Conservation (phyloP, 345 rosid species). For the Acer yangbiense region DNA sequence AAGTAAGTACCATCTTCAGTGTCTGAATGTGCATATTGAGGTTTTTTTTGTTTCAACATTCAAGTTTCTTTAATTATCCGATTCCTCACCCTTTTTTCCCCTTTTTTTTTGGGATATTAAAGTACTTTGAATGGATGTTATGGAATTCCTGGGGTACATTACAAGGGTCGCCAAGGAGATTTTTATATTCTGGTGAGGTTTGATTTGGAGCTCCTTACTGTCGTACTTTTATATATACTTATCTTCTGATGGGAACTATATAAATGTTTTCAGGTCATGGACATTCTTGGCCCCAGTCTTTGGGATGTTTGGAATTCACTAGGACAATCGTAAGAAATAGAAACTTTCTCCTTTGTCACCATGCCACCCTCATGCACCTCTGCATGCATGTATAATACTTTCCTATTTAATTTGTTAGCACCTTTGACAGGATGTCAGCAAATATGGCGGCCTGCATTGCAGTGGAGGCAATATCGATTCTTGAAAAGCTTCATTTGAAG, state of each 20-base stretch:
- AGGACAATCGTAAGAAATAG: constrained; percentile 66
- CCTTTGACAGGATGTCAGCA: constrained; percentile 69
- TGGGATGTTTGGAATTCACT: constrained; percentile 97
- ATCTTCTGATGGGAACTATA: not conserved
- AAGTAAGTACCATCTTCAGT: constrained; percentile 44
- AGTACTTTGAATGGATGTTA: constrained; percentile 75
- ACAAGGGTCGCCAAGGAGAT: constrained; percentile 95
- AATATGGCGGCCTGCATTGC: constrained; percentile 94
- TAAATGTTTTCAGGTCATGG: constrained; percentile 82
- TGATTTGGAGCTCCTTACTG: constrained; percentile 13
- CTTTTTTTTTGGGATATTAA: constrained; percentile 13
- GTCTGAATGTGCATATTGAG: not conserved
- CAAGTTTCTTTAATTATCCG: not conserved
- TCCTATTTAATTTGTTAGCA: constrained; percentile 24
- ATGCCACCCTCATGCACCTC: not conserved
- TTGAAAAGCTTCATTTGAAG: constrained; percentile 79
- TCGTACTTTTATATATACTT: not conserved
- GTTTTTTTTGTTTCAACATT: not conserved
- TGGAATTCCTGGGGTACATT: constrained; percentile 87
- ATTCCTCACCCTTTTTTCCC: constrained; percentile 3
- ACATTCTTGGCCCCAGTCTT: constrained; percentile 95
- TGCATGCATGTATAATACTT: constrained; percentile 15
- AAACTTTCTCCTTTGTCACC: constrained; percentile 8
- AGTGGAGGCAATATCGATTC: constrained; percentile 91
- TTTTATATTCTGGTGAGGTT: constrained; percentile 83